phyloP scores from a whole-genome alignment of 768 basidiomycete genomes.

The Lactarius trivialis region DNA sequence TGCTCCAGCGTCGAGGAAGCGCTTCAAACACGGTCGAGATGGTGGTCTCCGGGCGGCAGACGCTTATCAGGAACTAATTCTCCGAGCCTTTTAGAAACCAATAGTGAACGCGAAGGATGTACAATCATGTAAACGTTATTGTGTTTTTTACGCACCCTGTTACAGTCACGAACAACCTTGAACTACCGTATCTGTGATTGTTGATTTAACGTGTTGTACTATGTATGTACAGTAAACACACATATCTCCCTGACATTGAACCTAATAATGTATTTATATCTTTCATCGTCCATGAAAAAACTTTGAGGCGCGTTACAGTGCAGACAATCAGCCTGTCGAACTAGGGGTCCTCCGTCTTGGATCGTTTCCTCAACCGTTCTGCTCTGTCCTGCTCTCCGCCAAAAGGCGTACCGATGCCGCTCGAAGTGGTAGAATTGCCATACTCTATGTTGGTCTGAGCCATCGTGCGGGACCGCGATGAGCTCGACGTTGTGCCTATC shows the following conservation, averaged over 20 bases:
- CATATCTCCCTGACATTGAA: background rate
- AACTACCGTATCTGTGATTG: slow-evolving; percentile 26
- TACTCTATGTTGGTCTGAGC: background rate
- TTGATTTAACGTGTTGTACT: slow-evolving; percentile 26
- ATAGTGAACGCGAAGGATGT: slow-evolving; percentile 52
- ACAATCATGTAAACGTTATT: slow-evolving; percentile 50
- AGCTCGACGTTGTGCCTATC: background rate
- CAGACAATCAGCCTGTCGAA: slow-evolving; percentile 14
- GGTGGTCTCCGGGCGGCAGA: slow-evolving; percentile 54
- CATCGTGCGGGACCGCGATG: background rate
- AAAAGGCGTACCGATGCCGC: slow-evolving; percentile 11
- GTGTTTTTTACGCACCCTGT: slow-evolving; percentile 14
- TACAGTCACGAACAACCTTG: background rate
- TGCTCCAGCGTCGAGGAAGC: slow-evolving; percentile 30
- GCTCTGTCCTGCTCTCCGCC: background rate
- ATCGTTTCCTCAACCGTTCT: slow-evolving; percentile 8
- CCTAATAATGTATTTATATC: background rate
- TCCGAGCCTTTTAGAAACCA: slow-evolving; percentile 37
- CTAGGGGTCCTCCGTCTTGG: slow-evolving; percentile 15
- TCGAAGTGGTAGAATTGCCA: background rate
- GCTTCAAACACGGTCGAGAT: slow-evolving; percentile 27
- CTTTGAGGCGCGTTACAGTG: background rate
- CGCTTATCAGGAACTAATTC: slow-evolving; percentile 45
- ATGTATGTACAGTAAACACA: slow-evolving; percentile 7
- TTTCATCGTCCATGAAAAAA: background rate